A percentile compares a stretch with the other conserved stretches of the same genome.
Evolutionary conservation across 371 early-diverging fungal species (phyloP).

Genomic region (Mortierella sp.): DNA sequence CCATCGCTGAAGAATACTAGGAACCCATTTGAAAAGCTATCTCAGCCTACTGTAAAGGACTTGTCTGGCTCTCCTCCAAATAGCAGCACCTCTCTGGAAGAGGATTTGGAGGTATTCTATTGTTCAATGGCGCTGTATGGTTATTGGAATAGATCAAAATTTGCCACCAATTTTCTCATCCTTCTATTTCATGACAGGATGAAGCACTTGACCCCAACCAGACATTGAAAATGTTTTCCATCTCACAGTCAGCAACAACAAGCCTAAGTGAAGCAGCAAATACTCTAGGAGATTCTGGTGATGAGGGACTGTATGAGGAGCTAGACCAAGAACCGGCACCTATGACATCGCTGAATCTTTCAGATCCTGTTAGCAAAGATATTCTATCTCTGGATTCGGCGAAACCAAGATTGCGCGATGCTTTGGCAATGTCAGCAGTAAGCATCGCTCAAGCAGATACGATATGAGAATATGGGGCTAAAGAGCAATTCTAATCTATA

Average conservation of each 20-base stretch:
- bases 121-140: background rate
- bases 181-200: conserved; percentile 19
- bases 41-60: background rate
- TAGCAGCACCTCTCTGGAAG: background rate
- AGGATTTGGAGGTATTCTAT: background rate
- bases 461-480: background rate
- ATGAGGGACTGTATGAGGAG: conserved; percentile 13
- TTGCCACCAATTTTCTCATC: conserved; percentile 26
- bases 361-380: background rate
- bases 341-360: background rate
- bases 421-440: conserved; percentile 32
- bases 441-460: background rate
- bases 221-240: conserved; percentile 47
- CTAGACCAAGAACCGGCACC: conserved; percentile 6
- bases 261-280: background rate
- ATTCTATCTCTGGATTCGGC: background rate
- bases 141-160: background rate
- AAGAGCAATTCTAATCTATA: background rate
- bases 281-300: conserved; percentile 14
- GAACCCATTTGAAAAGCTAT: conserved; percentile 50
- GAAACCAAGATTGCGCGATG: conserved; percentile 34
- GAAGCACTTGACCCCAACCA: conserved; percentile 40
- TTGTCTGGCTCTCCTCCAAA: background rate
- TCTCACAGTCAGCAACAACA: conserved; percentile 15
- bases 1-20: conserved; percentile 24